Evolutionary conservation across 139 green algal species (phyloP).

Genomic region (Ettlia oleoabundans): DNA sequence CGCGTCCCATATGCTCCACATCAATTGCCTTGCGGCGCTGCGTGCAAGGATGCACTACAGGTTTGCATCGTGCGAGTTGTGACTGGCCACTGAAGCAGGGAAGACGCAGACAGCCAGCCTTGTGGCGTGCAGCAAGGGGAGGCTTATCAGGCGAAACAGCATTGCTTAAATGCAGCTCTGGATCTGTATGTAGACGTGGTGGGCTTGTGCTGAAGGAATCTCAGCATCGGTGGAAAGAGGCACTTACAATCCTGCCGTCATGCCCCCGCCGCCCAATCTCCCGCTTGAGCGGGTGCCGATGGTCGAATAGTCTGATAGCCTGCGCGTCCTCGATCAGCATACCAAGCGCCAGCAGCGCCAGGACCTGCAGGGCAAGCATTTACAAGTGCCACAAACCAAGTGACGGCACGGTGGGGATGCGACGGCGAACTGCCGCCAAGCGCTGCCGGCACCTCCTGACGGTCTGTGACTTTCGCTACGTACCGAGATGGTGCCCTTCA

Average conservation of each 20-base stretch:
- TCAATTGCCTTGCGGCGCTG: constrained; percentile 21
- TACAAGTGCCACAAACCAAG: not conserved
- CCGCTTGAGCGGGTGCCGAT: not conserved
- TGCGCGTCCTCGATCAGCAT: not conserved
- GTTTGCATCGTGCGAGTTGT: not conserved
- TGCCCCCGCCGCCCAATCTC: not conserved
- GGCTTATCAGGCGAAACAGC: not conserved
- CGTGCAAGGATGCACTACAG: not conserved
- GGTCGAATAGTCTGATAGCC: constrained; percentile 1
- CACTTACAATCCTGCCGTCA: not conserved
- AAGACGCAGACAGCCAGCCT: not conserved
- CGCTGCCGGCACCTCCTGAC: no score
- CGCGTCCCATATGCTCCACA: constrained; percentile 18
- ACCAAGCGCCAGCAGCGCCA: not conserved
- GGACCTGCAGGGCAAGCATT: not conserved
- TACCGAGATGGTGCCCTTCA: no score
- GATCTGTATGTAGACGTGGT: not conserved
- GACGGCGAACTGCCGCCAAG: no score
- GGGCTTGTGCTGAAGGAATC: not conserved
- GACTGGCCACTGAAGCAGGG: not conserved
- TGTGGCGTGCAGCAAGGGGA: not conserved
- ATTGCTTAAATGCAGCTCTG: not conserved
- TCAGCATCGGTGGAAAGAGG: no score
- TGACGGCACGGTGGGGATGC: no score
- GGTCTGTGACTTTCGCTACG: no score